A percentile compares a stretch with the other conserved stretches of the same genome.
Conservation (phyloP, 1,284 basidiomycete genomes). For the Rhodotorula mucilaginosa region DNA sequence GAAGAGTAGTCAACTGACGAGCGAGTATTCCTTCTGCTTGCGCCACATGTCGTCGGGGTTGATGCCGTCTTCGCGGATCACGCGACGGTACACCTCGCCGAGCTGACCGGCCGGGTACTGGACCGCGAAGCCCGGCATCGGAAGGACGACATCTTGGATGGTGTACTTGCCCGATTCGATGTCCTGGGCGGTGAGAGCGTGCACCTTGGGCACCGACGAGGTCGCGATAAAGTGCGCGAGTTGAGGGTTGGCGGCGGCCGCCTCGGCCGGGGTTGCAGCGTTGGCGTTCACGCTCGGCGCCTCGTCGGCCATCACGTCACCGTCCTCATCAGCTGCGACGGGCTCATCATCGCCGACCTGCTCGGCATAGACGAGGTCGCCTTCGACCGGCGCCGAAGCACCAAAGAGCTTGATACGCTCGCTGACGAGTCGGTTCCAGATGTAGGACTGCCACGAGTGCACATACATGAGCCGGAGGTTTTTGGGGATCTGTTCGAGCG, state of each 20-base stretch:
- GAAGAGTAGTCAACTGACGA: conserved; percentile 1
- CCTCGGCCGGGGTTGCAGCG: conserved; percentile 18
- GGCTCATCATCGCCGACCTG: conserved; percentile 47
- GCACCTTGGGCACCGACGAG: conserved; percentile 59
- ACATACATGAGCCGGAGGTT: conserved; percentile 96
- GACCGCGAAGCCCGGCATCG: conserved; percentile 88
- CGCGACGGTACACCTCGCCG: conserved; percentile 74
- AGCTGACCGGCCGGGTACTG: conserved; percentile 87
- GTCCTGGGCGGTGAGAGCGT: conserved; percentile 72
- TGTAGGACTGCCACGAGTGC: conserved; percentile 97
- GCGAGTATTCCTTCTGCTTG: conserved; percentile 62
- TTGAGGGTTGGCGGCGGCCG: conserved; percentile 23
- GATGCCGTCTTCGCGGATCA: conserved; percentile 77
- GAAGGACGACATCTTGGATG: conserved; percentile 93
- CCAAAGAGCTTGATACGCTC: conserved; percentile 82
- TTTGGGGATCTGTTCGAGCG: conserved; percentile 72
- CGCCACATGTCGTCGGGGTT: conserved; percentile 82
- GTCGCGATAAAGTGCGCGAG: conserved; percentile 30
- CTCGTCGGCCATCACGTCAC: conserved; percentile 5
- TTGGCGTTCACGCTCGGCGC: not conserved
- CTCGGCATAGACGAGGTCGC: conserved; percentile 78
- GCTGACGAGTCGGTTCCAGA: conserved; percentile 95
- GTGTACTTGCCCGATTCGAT: conserved; percentile 63
- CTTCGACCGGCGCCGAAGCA: conserved; percentile 69
- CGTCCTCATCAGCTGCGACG: conserved; percentile 50